Evolutionary conservation across 106 monocot species (phyloP).

Genomic region (Dendrobium officinale): DNA sequence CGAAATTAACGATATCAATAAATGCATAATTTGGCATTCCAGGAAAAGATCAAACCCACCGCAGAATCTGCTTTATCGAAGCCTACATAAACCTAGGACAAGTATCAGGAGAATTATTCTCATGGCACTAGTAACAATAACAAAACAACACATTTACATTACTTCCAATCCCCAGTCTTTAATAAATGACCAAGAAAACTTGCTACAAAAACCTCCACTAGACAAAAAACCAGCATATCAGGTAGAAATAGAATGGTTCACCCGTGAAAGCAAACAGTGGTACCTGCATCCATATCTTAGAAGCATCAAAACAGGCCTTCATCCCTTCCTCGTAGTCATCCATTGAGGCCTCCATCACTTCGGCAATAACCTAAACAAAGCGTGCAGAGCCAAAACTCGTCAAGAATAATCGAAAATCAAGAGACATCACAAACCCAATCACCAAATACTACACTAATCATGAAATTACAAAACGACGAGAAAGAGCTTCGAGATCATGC

Average conservation of each 20-base stretch:
- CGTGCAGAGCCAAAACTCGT: background rate
- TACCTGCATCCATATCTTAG: conserved; percentile 94
- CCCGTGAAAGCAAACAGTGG: background rate
- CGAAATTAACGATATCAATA: background rate
- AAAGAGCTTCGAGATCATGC: conserved; percentile 10
- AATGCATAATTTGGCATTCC: background rate
- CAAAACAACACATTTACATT: background rate
- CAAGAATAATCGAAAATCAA: background rate
- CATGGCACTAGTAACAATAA: background rate
- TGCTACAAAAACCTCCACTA: background rate
- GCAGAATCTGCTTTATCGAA: background rate
- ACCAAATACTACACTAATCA: background rate
- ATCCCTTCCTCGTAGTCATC: conserved; percentile 80
- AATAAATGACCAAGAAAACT: background rate
- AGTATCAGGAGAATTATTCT: background rate
- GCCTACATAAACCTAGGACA: background rate
- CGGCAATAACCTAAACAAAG: conserved; percentile 64
- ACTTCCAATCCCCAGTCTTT: background rate
- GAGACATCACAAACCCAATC: background rate
- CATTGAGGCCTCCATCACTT: conserved; percentile 76
- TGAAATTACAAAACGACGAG: background rate
- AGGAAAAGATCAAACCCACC: background rate
- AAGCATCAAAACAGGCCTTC: conserved; percentile 64
- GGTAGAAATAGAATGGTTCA: background rate
- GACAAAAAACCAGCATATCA: background rate